A percentile compares a stretch with the other conserved stretches of the same genome.
Evolutionary conservation across 2,329 filamentous ascomycete genomes (phyloP).

Genomic region (Blumeria hordei): DNA sequence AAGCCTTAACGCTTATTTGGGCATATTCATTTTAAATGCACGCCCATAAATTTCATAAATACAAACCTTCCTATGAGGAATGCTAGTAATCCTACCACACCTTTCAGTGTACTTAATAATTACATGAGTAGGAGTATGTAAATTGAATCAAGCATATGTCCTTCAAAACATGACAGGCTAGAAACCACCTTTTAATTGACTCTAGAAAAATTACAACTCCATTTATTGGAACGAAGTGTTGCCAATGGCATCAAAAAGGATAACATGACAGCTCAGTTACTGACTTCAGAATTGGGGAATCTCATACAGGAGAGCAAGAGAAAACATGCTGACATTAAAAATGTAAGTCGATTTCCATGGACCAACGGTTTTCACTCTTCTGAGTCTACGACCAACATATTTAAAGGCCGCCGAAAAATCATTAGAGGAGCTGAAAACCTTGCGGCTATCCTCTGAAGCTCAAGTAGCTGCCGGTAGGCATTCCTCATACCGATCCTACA

Average conservation of each 20-base stretch:
- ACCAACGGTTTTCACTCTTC: no score
- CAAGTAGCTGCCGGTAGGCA: conserved; percentile 17
- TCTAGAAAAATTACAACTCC: background rate
- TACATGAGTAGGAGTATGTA: no score
- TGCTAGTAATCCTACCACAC: no score
- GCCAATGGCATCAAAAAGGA: conserved; percentile 2
- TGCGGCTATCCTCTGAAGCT: conserved; percentile 51
- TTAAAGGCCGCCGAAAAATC: conserved; percentile 74
- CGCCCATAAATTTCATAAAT: no score
- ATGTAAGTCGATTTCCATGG: conserved; percentile 24
- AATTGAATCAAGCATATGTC: no score
- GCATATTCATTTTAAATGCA: no score
- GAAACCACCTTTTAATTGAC: no score
- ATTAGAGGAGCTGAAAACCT: conserved; percentile 60
- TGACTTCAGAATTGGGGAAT: conserved; percentile 69
- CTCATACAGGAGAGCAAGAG: conserved; percentile 89
- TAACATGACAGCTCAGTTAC: conserved; percentile 69
- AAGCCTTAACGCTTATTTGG: no score
- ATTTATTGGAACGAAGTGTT: conserved; percentile 7
- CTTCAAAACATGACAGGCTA: no score
- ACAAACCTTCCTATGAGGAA: no score
- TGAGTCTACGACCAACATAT: background rate
- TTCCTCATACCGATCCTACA: background rate
- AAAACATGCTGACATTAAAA: conserved; percentile 74
- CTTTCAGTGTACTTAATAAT: no score